A percentile compares a stretch with the other conserved stretches of the same genome.
These are phyloP conservation scores for Chiua sp. DNA, from an alignment of 1,284 basidiomycete species.

Conservation along the genomic window DNA sequence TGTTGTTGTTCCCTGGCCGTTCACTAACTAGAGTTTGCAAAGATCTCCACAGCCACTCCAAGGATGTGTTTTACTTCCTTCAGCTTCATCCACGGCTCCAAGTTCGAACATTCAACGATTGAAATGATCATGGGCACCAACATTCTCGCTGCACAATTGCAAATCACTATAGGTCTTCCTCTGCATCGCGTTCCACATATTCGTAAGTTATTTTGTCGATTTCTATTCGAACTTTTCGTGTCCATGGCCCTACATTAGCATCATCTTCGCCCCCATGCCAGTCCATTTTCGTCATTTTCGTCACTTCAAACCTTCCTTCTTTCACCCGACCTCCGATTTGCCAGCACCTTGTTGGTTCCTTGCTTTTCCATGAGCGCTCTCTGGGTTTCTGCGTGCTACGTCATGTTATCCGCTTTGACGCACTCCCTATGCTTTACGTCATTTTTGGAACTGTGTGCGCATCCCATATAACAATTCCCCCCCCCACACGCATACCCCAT, in stretches of 20 bases:
- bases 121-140: conserved; percentile 99
- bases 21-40: conserved; percentile 16
- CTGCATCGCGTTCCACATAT: conserved; percentile 97
- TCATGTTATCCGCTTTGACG: conserved; percentile 11
- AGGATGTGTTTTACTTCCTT: conserved; percentile 96
- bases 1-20: background rate
- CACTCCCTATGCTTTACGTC: conserved; percentile 23
- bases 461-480: conserved; percentile 32
- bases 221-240: background rate
- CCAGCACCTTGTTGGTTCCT: too few species aligned
- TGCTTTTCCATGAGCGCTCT: conserved; percentile 18
- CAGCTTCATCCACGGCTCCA: conserved; percentile 99
- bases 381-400: conserved; percentile 1
- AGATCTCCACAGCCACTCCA: conserved; percentile 96
- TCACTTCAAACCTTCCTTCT: background rate
- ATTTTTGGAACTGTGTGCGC: conserved; percentile 9
- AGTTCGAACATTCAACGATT: conserved; percentile 99
- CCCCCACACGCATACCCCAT: too few species aligned
- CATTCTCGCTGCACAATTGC: conserved; percentile 96
- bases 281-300: conserved; percentile 3
- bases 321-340: conserved; percentile 2
- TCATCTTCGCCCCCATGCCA: background rate
- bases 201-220: conserved; percentile 84
- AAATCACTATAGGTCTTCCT: conserved; percentile 98
- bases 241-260: background rate